phyloP scores from a whole-genome alignment of 2,329 filamentous ascomycete genomes.

The Fusarium nanum region DNA sequence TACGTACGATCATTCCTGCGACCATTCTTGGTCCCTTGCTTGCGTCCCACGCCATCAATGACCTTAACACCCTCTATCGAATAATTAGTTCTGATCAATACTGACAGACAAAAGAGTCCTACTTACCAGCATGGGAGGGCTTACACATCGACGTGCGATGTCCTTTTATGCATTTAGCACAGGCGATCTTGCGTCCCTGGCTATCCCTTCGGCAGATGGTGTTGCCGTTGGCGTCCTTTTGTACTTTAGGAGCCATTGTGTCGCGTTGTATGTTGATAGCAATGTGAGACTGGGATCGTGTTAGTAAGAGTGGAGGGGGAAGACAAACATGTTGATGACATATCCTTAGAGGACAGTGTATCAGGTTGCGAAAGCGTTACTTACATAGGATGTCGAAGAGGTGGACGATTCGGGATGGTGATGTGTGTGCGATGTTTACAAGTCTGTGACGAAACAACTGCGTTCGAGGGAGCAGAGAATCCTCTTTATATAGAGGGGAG shows the following conservation, averaged over 20 bases:
- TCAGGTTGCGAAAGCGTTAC: not conserved
- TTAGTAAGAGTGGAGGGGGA: not conserved
- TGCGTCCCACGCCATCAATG: not conserved
- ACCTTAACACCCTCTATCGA: not conserved
- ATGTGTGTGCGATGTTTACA: not conserved
- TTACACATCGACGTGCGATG: not conserved
- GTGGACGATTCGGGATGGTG: too few relatives aligned
- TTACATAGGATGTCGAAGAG: not conserved
- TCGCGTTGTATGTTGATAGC: not conserved
- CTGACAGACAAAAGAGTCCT: not conserved
- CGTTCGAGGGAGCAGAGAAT: not conserved
- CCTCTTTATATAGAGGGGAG: not conserved
- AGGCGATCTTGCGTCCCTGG: not conserved
- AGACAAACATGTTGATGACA: accelerated
- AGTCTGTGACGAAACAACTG: not conserved
- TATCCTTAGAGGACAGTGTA: not conserved
- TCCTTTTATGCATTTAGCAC: not conserved
- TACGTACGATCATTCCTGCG: not conserved
- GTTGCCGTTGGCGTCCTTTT: not conserved
- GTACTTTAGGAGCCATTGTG: not conserved
- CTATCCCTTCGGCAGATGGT: not conserved
- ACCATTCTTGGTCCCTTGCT: not conserved
- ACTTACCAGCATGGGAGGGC: not conserved
- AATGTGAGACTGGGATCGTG: not conserved
- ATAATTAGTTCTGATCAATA: not conserved